Evolutionary conservation across 345 rosid species (phyloP).

Genomic region (Citrus inodora): DNA sequence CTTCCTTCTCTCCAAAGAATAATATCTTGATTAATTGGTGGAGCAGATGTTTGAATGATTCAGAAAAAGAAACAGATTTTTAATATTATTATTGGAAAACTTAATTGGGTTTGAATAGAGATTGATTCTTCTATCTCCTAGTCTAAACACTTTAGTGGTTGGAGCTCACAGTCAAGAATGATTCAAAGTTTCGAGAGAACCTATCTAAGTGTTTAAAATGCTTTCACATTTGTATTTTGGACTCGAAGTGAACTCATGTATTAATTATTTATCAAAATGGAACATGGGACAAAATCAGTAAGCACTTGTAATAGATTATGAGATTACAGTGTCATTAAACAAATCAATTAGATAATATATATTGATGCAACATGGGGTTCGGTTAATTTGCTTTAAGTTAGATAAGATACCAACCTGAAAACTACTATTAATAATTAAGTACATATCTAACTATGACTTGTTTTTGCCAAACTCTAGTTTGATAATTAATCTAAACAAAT

Average conservation of each 20-base stretch:
- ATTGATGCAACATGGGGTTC: neutral
- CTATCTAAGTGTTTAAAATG: neutral
- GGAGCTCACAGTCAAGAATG: conserved; percentile 12
- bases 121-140: conserved; percentile 1
- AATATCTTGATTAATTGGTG: neutral
- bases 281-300: neutral
- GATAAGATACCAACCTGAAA: conserved; percentile 1
- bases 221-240: conserved; percentile 11
- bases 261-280: neutral
- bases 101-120: neutral
- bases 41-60: conserved; percentile 15
- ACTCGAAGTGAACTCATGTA: neutral
- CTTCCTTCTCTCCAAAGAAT: conserved; percentile 3
- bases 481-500: neutral
- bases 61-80: neutral
- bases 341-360: neutral
- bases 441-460: neutral
- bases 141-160: conserved; percentile 17
- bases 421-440: neutral
- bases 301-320: neutral
- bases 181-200: conserved; percentile 9
- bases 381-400: neutral
- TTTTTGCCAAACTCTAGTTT: neutral
- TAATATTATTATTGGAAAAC: neutral
- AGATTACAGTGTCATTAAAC: neutral